Evolutionary conservation across 345 rosid genomes (phyloP), one percentile per base, ranked within the genome.

Genomic region (Acer campestre): DNA sequence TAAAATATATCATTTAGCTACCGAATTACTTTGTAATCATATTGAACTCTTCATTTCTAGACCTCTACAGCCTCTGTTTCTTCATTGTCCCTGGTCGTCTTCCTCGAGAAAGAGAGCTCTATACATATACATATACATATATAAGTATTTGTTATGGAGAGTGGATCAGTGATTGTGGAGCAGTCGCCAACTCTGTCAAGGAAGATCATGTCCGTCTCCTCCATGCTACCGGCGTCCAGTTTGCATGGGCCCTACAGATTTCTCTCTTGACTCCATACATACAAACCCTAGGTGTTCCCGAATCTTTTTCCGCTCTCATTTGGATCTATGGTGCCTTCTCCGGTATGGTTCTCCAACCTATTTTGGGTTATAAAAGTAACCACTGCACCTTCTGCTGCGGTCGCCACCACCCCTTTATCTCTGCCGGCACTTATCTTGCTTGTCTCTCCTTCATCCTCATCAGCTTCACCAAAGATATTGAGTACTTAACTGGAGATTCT

Each of bases 241-340:
- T 95, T 77, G 98, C 97, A 0, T 93, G 99, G 99, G 98, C 99
- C 7, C 75, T 93, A 1, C 98, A 95, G 75, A 89, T 95, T 13
- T 95, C 98, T 20, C 84, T 95, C 0, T 61, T 95, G 23, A 95
- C 96, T 12, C 99, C 98, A 0, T 95, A 93, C 75, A 92, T 92
- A 2, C 99, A 95, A 70, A 86, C 85, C 51, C 85, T 95, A 0
- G 99, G 99, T 1, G 85, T 93, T 64, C 92, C 94, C 10, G 98
- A 93, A 83, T 82, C 80, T 23, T 90, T 94, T 93, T 93, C 97
- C 7, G 81, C 98, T 35, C 83, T 89, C 85, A 90, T 93, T 40
- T 95, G 98, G 98, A 91, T 95, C 56, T 93, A 93, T 29, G 97
- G 97, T 0, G 95, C 98, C 71, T 51, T 95, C 78, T 93, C 98